Base-by-base conservation (phyloP, 2,329 filamentous ascomycete species). In the Beauveria sp. region DNA sequence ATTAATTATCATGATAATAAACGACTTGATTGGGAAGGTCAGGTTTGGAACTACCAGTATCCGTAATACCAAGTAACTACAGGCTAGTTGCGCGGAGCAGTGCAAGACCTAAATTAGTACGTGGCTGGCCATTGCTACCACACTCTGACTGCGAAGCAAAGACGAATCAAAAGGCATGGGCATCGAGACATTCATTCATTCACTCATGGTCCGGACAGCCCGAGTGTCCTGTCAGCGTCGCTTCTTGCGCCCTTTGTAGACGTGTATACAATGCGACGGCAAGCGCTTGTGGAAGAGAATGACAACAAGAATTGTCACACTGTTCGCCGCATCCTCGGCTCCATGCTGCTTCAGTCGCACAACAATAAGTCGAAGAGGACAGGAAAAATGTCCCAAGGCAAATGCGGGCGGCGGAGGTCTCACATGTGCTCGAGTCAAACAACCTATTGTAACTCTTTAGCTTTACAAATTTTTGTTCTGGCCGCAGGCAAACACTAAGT, bases 351-450 rank as follows among this genome's bases (percentile, higher is more conserved):
- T 26, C 5, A 12, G 30, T 34, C 26, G 24, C 55, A 22, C 46
- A 40, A 20, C 14, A 26, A n/a, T 9, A 24, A 24, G 24, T 28
- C 30, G 44, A 56, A 20, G 14, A 22, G 18, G 12, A 37, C 14
- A 24, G 41, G 14, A 26, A 41, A 24, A 24, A n/a, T 8, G 6
- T n/a, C 3, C 8, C 16, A 28, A 37, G n/a, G 30, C 10, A 30
- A 30, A 40, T 22, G 50, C 50, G 48, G 48, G 50, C 57, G 57
- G 40, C 20, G 37, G 10, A 16, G 48, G 57, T 59, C 57, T 59
- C 57, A 53, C 57, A 59, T 59, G 57, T 51, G 57, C 57, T 52
- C 48, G 50, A 59, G 57, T 50, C 57, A 59, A 40, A 37, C 34
- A 37, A 37, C 12, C 12, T 14, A 14, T 12, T 14, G 12, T 5